Base-by-base conservation (phyloP, 306 rosid genomes). In the Calophaca sinica region DNA sequence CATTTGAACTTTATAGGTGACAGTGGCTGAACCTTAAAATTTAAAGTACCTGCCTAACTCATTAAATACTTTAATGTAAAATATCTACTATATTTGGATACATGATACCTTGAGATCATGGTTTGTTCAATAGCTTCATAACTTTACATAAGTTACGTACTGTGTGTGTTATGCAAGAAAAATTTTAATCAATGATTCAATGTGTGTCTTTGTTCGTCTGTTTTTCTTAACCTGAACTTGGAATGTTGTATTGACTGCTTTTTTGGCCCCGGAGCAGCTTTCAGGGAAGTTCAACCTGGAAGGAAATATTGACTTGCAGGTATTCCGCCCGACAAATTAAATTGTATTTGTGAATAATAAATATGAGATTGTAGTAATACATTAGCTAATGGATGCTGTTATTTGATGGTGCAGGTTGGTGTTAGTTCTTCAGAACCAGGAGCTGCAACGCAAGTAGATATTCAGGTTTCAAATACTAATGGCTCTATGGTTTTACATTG, bases 401-500 rank as follows among this genome's bases (percentile, higher is more conserved):
- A 65, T 63, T 20, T 32, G 74, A 73, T 70, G 75, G 89, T 45
- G 78, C 89, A 94, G 99, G 96, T 94, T 80, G 74, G 72, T 81
- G 84, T 92, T 69, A 80, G 84, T 69, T 75, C 86, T 63, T 80
- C 92, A 28, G 73, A 80, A 50, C 81, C 88, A 70, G 96, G 88
- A 67, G 70, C 80, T 63, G 50, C 76, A 63, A 81, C 74, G 41
- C 86, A 73, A 75, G 86, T 92, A 50, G 86, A 94, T 65, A 44
- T 94, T 72, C 86, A 81, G 70, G 86, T 92, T 81, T 73, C 93
- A 58, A 75, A 81, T 70, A 70, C 70, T 59, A 86, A 86, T 74
- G 91, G 81, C 72, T 88, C 96, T 74, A 80, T 94, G 85, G 44
- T 89, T 78, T 89, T 94, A 80, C 99, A 94, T 64, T 94, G 99